Percentiles rank a stretch among this genome's conserved stretches.
Evolutionary conservation across 208 protist species (phyloP).

Genomic region (Porcisia hertigi): DNA sequence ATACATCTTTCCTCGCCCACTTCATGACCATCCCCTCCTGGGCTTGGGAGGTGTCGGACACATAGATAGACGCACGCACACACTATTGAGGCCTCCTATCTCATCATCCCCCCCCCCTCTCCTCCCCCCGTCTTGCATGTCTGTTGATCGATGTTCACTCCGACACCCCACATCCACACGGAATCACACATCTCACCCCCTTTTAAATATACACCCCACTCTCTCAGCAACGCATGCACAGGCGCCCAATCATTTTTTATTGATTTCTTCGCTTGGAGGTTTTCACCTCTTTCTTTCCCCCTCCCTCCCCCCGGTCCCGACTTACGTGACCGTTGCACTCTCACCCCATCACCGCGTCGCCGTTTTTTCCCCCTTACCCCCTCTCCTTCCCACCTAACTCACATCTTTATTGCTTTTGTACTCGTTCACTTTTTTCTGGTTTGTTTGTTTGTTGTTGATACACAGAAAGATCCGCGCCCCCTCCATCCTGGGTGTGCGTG

Average conservation of each 20-base stretch:
- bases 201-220: background rate
- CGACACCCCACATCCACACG: background rate
- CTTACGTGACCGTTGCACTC: background rate
- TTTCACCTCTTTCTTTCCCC: conserved; percentile 1
- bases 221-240: background rate
- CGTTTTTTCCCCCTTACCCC: background rate
- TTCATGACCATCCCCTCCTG: too few species aligned
- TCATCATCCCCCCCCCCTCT: background rate
- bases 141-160: background rate
- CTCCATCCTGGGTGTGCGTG: too few species aligned
- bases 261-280: background rate
- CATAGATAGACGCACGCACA: too few species aligned
- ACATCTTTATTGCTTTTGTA: too few species aligned
- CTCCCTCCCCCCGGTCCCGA: too few species aligned
- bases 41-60: too few species aligned
- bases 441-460: too few species aligned
- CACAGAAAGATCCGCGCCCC: too few species aligned
- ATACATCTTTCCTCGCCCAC: too few species aligned
- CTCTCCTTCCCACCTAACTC: too few species aligned
- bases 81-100: too few species aligned
- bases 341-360: background rate
- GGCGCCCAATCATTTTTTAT: background rate
- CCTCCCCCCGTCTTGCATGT: background rate
- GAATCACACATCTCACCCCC: background rate
- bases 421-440: too few species aligned